Evolutionary conservation across 495 filamentous ascomycete species (phyloP).

Genomic region (Daldinia childiae): DNA sequence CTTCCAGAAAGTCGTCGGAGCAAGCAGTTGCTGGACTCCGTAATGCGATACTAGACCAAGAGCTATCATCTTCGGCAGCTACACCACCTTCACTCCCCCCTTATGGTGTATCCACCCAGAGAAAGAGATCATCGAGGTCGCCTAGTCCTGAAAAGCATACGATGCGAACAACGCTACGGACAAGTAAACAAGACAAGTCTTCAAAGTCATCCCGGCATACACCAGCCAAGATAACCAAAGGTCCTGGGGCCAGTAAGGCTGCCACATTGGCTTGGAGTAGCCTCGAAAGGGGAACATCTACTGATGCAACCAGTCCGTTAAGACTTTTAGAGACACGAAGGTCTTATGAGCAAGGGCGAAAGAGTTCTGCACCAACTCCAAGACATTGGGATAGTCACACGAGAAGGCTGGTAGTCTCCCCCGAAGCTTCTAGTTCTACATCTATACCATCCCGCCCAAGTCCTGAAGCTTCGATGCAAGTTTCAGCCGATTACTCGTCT

Average conservation of each 20-base stretch:
- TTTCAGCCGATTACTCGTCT: constrained; percentile 37
- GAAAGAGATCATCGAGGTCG: constrained; percentile 64
- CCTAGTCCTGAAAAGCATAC: constrained; percentile 84
- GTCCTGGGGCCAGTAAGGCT: constrained; percentile 77
- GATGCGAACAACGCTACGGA: constrained; percentile 85
- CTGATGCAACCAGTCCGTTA: constrained; percentile 26
- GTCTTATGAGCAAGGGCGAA: constrained; percentile 42
- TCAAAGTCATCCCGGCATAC: constrained; percentile 57
- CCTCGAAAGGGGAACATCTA: constrained; percentile 29
- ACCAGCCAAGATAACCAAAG: constrained; percentile 47
- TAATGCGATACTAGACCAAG: constrained; percentile 38
- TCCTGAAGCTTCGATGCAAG: constrained; percentile 39
- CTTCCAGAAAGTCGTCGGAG: constrained; percentile 64
- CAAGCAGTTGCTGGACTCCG: constrained; percentile 46
- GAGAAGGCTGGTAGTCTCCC: constrained; percentile 50
- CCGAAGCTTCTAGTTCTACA: constrained; percentile 38
- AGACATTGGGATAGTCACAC: constrained; percentile 58
- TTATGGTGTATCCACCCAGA: constrained; percentile 41
- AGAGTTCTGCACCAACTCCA: constrained; percentile 39
- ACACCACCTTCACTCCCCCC: constrained; percentile 44
- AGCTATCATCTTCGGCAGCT: constrained; percentile 48
- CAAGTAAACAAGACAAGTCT: constrained; percentile 67
- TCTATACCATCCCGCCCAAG: constrained; percentile 34
- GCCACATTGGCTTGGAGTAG: constrained; percentile 86
- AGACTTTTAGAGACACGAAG: constrained; percentile 23